phyloP scores from a whole-genome alignment of 805 yeast genomes.

The Blastobotrys attinorum region DNA sequence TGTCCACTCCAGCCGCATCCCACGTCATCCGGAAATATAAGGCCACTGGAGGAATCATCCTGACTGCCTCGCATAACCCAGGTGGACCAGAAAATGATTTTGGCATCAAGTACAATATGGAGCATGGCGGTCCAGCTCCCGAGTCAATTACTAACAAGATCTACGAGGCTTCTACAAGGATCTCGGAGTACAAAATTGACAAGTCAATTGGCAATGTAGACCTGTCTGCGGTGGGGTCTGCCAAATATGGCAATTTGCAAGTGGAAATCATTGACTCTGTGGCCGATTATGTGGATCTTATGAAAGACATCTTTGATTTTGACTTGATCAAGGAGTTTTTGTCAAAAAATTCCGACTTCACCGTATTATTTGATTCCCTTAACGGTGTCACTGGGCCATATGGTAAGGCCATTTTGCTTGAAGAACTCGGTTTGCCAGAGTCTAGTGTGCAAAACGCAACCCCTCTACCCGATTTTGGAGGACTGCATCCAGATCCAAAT shows the following conservation, averaged over 20 bases:
- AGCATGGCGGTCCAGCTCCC: conserved; percentile 98
- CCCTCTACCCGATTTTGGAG: conserved; percentile 91
- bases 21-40: conserved; percentile 68
- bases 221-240: conserved; percentile 47
- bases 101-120: conserved; percentile 91
- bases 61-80: conserved; percentile 96
- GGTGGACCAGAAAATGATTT: conserved; percentile 91
- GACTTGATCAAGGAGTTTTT: conserved; percentile 68
- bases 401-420: conserved; percentile 74
- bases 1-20: conserved; percentile 97
- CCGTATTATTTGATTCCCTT: conserved; percentile 77
- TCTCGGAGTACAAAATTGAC: conserved; percentile 54
- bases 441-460: conserved; percentile 66
- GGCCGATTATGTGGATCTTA: conserved; percentile 63
- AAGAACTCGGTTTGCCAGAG: conserved; percentile 71
- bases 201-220: conserved; percentile 58
- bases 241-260: conserved; percentile 48
- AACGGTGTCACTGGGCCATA: conserved; percentile 98
- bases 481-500: conserved; percentile 96
- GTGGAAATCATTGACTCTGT: conserved; percentile 83
- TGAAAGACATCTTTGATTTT: conserved; percentile 85
- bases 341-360: conserved; percentile 46
- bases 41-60: conserved; percentile 87
- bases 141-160: conserved; percentile 87
- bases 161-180: conserved; percentile 54